These are phyloP conservation scores for Tolypocladium pustulatum DNA, from an alignment of 2,329 filamentous ascomycete species.

Conservation along the genomic window DNA sequence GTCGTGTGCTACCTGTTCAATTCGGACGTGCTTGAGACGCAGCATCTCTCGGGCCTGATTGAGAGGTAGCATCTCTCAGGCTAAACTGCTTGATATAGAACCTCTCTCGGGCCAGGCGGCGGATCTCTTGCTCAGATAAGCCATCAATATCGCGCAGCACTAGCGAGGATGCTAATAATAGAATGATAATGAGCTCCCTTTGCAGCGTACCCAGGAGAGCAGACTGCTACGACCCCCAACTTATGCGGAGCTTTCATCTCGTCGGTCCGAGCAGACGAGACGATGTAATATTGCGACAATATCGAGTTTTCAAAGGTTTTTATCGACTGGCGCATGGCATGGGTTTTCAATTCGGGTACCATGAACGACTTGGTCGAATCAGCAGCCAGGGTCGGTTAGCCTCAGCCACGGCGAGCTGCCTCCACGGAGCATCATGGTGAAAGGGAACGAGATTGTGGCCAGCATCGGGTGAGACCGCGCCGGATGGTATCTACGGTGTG, in stretches of 20 bases:
- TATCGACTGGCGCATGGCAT: no score
- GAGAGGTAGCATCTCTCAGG: no score
- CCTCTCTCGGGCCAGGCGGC: constrained; percentile 10
- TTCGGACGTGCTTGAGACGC: constrained; percentile 1
- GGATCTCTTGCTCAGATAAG: constrained; percentile 9
- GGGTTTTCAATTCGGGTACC: no score
- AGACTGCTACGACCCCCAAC: no score
- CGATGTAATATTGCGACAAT: no score
- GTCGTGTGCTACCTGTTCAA: no score
- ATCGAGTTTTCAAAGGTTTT: no score
- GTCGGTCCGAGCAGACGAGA: no score
- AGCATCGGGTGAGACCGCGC: constrained; percentile 21
- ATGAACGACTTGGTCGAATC: no score
- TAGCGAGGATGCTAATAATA: constrained; percentile 1
- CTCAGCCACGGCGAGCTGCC: constrained; percentile 16
- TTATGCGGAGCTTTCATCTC: no score
- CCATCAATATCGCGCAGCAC: constrained; percentile 1
- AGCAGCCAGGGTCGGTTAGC: constrained; percentile 6
- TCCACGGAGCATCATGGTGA: constrained; percentile 18
- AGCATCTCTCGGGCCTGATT: no score
- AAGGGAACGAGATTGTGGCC: constrained; percentile 10
- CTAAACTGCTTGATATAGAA: no score
- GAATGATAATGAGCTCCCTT: constrained; percentile 12
- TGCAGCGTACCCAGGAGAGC: constrained; percentile 12
- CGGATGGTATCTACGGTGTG: constrained; percentile 22